A percentile compares a stretch with the other conserved stretches of the same genome.
phyloP scores from a whole-genome alignment of 768 basidiomycete genomes.

The Termitomyces sp. region DNA sequence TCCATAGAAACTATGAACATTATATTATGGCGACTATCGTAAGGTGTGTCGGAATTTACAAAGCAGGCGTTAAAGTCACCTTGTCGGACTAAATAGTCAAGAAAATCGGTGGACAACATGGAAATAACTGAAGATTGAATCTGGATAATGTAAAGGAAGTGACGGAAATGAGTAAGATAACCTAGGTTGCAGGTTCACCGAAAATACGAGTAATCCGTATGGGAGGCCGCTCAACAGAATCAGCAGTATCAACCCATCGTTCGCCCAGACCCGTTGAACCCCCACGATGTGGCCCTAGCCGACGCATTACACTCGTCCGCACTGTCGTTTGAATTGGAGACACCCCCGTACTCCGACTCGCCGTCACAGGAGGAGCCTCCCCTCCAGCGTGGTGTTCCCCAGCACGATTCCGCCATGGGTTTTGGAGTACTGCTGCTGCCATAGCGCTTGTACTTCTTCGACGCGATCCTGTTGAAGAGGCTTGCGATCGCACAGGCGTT shows the following conservation, averaged over 20 bases:
- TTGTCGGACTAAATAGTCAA: neutral
- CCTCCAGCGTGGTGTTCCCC: neutral
- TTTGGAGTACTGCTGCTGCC: neutral
- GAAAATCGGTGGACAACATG: neutral
- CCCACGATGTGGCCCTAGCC: neutral
- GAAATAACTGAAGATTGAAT: neutral
- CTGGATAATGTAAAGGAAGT: neutral
- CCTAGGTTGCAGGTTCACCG: neutral
- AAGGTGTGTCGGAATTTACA: neutral
- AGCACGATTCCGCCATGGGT: neutral
- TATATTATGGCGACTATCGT: neutral
- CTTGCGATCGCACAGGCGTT: neutral
- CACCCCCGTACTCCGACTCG: neutral
- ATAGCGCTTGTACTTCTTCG: neutral
- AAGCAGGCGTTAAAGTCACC: neutral
- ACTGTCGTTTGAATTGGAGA: neutral
- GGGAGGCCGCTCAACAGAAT: neutral
- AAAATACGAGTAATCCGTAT: constrained; percentile 1
- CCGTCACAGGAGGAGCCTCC: neutral
- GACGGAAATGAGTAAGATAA: neutral
- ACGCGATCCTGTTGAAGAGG: neutral
- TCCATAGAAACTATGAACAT: too few species aligned
- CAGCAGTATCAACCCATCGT: neutral
- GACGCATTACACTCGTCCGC: neutral
- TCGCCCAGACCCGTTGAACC: neutral